Conservation (phyloP, 2,329 filamentous ascomycete genomes). For the Trichoderma aggressivum region DNA sequence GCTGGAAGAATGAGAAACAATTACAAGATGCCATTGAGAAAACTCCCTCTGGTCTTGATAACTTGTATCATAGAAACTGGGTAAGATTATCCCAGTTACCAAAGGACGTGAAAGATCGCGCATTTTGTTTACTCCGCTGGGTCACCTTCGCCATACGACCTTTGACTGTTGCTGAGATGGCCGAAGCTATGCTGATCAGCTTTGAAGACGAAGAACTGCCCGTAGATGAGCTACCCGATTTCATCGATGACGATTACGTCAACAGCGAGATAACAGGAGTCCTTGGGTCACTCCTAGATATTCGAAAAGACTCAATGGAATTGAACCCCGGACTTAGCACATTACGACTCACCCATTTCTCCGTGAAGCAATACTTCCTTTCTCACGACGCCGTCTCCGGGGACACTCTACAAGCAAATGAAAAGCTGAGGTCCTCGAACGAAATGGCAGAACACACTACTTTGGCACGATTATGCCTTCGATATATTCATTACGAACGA, state of each 20-base stretch:
- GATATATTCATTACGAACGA: background rate
- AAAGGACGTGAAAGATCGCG: background rate
- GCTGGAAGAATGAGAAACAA: background rate
- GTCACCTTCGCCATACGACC: background rate
- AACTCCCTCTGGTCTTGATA: background rate
- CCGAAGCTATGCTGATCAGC: background rate
- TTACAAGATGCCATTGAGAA: background rate
- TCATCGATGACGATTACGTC: background rate
- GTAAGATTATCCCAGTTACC: background rate
- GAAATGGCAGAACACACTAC: background rate
- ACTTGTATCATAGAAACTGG: background rate
- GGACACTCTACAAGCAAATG: background rate
- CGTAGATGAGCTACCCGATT: background rate
- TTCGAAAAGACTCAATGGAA: background rate
- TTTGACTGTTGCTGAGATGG: background rate
- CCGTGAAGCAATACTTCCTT: background rate
- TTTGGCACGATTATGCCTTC: background rate
- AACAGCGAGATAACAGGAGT: background rate
- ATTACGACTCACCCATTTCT: background rate
- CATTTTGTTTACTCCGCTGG: background rate
- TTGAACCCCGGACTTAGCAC: background rate
- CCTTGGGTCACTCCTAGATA: background rate
- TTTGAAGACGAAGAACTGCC: background rate
- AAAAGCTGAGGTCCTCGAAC: background rate
- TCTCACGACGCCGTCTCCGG: background rate